A percentile compares a stretch with the other conserved stretches of the same genome.
Conservation (phyloP, 1,139 yeast genomes). For the Yamadazyma diospyri region DNA sequence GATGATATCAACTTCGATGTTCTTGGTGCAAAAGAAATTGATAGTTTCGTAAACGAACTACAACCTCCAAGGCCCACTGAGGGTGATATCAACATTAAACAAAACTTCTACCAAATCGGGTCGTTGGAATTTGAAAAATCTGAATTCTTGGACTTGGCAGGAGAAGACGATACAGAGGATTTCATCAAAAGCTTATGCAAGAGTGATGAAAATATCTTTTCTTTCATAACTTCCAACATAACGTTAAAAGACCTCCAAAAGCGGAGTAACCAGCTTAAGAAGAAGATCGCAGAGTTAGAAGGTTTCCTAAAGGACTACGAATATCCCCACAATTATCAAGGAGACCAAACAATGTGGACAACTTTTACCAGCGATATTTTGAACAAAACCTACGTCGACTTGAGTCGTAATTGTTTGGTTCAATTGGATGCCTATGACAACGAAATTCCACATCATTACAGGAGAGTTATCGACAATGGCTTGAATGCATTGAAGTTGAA, state of each 20-base stretch:
- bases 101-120: conserved; percentile 48
- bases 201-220: conserved; percentile 42
- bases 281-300: conserved; percentile 34
- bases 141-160: conserved; percentile 44
- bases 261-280: conserved; percentile 39
- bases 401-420: conserved; percentile 30
- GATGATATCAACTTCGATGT: neutral
- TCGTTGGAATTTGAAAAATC: conserved; percentile 53
- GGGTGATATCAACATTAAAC: conserved; percentile 16
- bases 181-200: conserved; percentile 47
- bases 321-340: conserved; percentile 33
- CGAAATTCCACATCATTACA: conserved; percentile 18
- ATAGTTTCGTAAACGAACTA: conserved; percentile 5
- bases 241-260: conserved; percentile 47
- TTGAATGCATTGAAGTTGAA: conserved; percentile 31
- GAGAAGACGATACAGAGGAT: conserved; percentile 49
- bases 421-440: conserved; percentile 20
- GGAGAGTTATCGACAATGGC: conserved; percentile 30
- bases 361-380: conserved; percentile 32
- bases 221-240: conserved; percentile 44
- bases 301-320: conserved; percentile 36
- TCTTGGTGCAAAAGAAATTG: neutral
- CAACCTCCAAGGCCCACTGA: conserved; percentile 9
- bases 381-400: conserved; percentile 30
- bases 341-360: conserved; percentile 30